phyloP scores from a whole-genome alignment of 1,284 basidiomycete genomes.

The Trichosporon asahii region DNA sequence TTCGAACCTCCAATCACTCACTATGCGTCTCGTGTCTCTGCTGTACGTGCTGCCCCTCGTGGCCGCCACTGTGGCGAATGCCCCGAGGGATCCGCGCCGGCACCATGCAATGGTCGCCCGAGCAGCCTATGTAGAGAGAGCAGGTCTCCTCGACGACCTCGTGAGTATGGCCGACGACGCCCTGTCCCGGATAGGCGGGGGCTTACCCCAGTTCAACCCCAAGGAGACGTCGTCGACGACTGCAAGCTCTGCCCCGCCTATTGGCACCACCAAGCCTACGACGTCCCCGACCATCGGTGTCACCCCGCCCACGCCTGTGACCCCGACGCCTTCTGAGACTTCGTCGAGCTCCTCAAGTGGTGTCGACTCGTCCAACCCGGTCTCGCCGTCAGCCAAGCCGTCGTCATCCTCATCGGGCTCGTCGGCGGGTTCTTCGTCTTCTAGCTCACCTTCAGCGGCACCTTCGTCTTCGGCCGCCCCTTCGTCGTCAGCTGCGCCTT shows the following conservation, averaged over 20 bases:
- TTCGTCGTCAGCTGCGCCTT: neutral
- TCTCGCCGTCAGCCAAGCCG: constrained; percentile 4
- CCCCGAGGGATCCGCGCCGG: constrained; percentile 1
- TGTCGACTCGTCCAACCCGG: neutral
- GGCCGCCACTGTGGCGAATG: neutral
- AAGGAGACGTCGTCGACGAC: neutral
- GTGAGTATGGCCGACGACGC: constrained; percentile 1
- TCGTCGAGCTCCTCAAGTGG: neutral
- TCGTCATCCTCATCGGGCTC: neutral
- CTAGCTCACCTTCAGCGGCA: neutral
- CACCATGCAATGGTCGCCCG: neutral
- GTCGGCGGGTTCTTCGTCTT: neutral
- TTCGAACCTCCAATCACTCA: neutral
- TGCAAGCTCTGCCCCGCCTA: neutral
- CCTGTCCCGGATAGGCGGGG: neutral
- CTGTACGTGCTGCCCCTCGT: constrained; percentile 7
- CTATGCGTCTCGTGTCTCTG: constrained; percentile 6
- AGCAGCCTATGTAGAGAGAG: neutral
- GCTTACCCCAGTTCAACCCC: neutral
- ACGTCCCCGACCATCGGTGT: neutral
- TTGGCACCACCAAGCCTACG: neutral
- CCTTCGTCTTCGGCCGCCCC: neutral
- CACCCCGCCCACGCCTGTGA: neutral
- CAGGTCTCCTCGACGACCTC: neutral
- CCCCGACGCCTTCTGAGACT: neutral